Evolutionary conservation across 441 rosid species (phyloP).

Genomic region (Populus hybrid): DNA sequence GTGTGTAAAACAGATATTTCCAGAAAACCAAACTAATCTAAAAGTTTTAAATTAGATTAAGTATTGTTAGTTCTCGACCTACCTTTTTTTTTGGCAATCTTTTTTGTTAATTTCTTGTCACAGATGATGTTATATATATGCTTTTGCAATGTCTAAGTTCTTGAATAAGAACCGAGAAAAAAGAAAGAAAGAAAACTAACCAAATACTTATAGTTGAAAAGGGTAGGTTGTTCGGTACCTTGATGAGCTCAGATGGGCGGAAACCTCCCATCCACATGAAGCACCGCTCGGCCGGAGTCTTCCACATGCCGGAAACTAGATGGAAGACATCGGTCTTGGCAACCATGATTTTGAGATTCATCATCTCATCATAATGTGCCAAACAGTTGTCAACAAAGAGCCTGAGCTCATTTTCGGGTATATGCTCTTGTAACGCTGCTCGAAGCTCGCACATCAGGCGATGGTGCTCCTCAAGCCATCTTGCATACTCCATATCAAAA

Average conservation of each 20-base stretch:
- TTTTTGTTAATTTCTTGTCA: too few relatives aligned
- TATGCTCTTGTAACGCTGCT: constrained; percentile 83
- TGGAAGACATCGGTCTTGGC: constrained; percentile 91
- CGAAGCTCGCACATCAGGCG: constrained; percentile 76
- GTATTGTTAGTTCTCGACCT: too few relatives aligned
- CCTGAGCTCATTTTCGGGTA: constrained; percentile 83
- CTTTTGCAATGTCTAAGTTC: not conserved
- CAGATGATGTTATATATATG: not conserved
- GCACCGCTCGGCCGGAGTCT: constrained; percentile 94
- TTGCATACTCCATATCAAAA: constrained; percentile 83
- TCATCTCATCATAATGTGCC: constrained; percentile 72
- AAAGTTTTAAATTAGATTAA: not conserved
- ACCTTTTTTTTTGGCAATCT: too few relatives aligned
- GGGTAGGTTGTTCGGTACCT: constrained; percentile 38
- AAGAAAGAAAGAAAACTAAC: not conserved
- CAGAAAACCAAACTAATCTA: not conserved
- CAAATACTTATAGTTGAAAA: not conserved
- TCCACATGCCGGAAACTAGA: constrained; percentile 91
- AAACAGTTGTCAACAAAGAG: constrained; percentile 71
- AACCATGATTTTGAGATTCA: constrained; percentile 68
- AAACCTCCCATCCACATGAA: constrained; percentile 98
- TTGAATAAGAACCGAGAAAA: not conserved
- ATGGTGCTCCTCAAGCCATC: constrained; percentile 93
- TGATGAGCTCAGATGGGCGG: constrained; percentile 94
- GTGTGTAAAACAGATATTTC: not conserved